Evolutionary conservation across 208 protist genomes (phyloP).

Genomic region (Trypanosoma rangeli): DNA sequence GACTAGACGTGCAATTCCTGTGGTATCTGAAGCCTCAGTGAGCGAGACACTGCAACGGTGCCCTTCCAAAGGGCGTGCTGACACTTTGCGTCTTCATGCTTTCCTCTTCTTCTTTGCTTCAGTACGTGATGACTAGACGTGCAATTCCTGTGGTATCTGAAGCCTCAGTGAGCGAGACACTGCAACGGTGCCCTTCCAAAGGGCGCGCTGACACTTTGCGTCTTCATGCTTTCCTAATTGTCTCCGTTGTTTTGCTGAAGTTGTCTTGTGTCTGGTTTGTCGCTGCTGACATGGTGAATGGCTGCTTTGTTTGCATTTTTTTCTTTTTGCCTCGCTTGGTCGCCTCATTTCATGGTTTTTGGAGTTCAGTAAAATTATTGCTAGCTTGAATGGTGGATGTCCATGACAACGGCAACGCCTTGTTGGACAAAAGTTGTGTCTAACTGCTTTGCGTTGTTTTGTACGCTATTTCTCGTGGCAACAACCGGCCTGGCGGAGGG

Average conservation of each 20-base stretch:
- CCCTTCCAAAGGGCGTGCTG: too few species aligned
- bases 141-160: conserved; percentile 87
- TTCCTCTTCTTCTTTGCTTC: background rate
- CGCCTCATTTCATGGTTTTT: conserved; percentile 1
- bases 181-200: conserved; percentile 42
- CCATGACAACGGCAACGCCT: too few species aligned
- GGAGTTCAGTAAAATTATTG: too few species aligned
- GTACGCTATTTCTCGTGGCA: background rate
- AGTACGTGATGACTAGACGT: conserved; percentile 33
- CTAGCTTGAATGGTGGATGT: too few species aligned
- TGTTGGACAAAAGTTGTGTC: background rate
- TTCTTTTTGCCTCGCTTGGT: conserved; percentile 8
- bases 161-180: conserved; percentile 39
- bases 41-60: too few species aligned
- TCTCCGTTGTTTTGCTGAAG: conserved; percentile 9
- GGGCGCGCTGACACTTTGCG: conserved; percentile 13
- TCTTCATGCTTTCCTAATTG: conserved; percentile 7
- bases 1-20: too few species aligned
- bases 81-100: background rate
- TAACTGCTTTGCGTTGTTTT: background rate
- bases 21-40: too few species aligned
- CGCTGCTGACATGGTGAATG: conserved; percentile 5
- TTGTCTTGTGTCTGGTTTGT: conserved; percentile 13
- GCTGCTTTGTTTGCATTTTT: conserved; percentile 15
- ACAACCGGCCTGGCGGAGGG: background rate